Percentiles rank a stretch among this genome's conserved stretches.
Conservation (phyloP, 352 stramenopile genomes). For the Phytophthora capsici region DNA sequence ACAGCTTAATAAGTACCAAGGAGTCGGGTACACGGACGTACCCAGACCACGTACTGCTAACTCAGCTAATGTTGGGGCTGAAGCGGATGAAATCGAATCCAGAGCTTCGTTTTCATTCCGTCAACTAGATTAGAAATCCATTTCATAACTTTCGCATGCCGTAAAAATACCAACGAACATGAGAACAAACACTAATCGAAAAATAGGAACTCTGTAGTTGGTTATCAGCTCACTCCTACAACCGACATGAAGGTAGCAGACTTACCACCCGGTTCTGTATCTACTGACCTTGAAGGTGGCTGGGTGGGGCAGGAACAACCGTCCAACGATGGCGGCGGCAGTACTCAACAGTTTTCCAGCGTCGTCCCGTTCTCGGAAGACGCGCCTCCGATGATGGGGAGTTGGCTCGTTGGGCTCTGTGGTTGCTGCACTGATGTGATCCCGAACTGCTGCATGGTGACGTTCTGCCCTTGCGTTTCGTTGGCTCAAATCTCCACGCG, state of each 20-base stretch:
- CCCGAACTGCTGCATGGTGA: constrained; percentile 48
- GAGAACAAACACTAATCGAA: not conserved
- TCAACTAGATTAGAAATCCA: constrained; percentile 18
- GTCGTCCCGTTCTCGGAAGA: constrained; percentile 33
- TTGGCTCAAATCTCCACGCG: constrained; percentile 43
- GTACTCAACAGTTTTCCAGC: constrained; percentile 24
- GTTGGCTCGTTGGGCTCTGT: constrained; percentile 29
- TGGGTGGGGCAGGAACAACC: constrained; percentile 23
- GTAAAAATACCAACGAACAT: constrained; percentile 27
- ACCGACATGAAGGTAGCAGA: constrained; percentile 22
- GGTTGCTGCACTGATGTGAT: constrained; percentile 41
- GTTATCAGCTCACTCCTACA: constrained; percentile 12
- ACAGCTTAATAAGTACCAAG: constrained; percentile 48
- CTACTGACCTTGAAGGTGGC: constrained; percentile 28
- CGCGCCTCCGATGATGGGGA: constrained; percentile 27
- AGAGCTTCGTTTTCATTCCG: constrained; percentile 27
- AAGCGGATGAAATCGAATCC: constrained; percentile 3
- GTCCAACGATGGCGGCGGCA: constrained; percentile 14
- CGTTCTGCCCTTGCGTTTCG: constrained; percentile 46
- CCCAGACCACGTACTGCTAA: not conserved
- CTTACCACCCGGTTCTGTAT: constrained; percentile 18
- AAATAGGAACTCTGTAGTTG: constrained; percentile 18
- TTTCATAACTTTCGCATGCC: not conserved
- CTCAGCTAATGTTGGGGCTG: not conserved
- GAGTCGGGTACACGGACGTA: constrained; percentile 32